phyloP scores from a whole-genome alignment of 495 filamentous ascomycete species.

The Xylaria grammica region DNA sequence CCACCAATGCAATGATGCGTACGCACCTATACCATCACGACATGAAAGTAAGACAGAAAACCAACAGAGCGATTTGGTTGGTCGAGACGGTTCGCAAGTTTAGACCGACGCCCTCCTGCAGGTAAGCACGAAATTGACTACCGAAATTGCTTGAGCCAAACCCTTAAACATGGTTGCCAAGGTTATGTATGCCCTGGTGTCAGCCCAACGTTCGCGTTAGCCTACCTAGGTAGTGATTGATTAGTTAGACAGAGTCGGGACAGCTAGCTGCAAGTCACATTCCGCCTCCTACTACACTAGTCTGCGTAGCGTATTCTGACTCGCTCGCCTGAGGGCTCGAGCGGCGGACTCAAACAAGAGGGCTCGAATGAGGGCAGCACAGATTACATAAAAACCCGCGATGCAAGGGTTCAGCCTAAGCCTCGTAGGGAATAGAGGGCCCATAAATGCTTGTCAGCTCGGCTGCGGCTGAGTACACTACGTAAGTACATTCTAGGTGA shows the following conservation, averaged over 20 bases:
- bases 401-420: neutral
- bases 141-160: constrained; percentile 8
- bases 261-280: neutral
- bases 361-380: too few species aligned
- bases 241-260: neutral
- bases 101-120: neutral
- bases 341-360: too few species aligned
- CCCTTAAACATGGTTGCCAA: too few species aligned
- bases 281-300: neutral
- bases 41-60: constrained; percentile 2
- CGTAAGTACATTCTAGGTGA: too few species aligned
- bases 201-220: neutral
- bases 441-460: neutral
- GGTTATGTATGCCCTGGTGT: neutral
- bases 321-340: too few species aligned
- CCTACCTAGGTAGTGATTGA: neutral
- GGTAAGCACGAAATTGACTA: constrained; percentile 9
- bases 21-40: neutral
- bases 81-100: neutral
- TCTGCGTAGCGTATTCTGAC: neutral
- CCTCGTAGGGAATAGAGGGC: constrained; percentile 7
- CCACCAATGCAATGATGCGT: constrained; percentile 6
- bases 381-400: too few species aligned
- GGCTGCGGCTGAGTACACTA: constrained; percentile 9
- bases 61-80: constrained; percentile 3